Base-by-base conservation (phyloP, 805 yeast species). In the Yarrowia sp. region DNA sequence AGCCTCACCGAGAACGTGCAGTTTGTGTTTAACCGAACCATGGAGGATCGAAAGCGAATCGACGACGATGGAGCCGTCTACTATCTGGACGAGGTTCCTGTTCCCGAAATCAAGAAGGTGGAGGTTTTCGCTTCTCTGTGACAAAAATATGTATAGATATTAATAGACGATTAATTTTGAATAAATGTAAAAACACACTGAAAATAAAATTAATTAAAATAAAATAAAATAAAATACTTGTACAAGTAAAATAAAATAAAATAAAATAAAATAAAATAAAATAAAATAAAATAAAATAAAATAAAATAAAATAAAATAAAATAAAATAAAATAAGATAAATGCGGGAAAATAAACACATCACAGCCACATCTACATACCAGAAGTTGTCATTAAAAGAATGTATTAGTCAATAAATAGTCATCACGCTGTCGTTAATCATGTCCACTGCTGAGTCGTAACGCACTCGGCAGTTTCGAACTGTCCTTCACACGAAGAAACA, bases 51-150 rank as follows among this genome's bases (percentile, higher is more conserved):
- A 67, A 96, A 90, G 74, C 83, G 98, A 73, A 75, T 88, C 62
- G 93, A 92, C 71, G 97, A 92, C 38, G 83, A 89, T 65, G 98
- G 98, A 1, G 85, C 87, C 65, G 81, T 89, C 10, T 93, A 90
- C 68, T 78, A 83, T 65, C 80, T 89, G 32, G 89, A 88, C 9
- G 93, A 85, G 71, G 86, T 87, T 38, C 90, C 93, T 1, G 78
- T 79, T 22, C 97, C 97, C 0, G 73, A 68, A 12, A 81, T 90
- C 64, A 77, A 77, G 42, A 86, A 81, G 8, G 88, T 89, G 74
- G 68, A 69, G 19, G 70, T 68, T 4, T 62, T 68, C 47, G 71
- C 72, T 18, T 68, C 70, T 16, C 36, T 55, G 0, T 51, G n/a
- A n/a, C n/a, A 14, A 31, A 38, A 4, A 2, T 5, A 21, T 27